Base-by-base conservation (phyloP, 2,329 filamentous ascomycete species). In the Fusarium nurragi region DNA sequence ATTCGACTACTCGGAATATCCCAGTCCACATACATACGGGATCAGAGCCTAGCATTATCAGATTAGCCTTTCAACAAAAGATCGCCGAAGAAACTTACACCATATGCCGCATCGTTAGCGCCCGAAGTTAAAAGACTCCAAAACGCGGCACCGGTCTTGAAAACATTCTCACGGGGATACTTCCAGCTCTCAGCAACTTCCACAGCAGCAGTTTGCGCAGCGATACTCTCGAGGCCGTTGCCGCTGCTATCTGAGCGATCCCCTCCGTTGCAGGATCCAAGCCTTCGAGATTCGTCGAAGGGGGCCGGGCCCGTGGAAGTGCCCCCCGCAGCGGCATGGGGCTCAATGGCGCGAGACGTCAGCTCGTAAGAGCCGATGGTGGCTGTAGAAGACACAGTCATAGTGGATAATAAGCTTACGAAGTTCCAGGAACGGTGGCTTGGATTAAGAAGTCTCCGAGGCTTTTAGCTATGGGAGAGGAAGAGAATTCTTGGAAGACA, bases 121-220 rank as follows among this genome's bases (percentile, higher is more conserved):
- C 87, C 87, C 72, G 86, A 83, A 2, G 86, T 81, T 6, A 86
- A 69, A 59, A 89, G 85, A 8, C 81, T 82, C 77, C 81, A 87
- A 73, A 88, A 88, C 1, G 84, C 82, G 0, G 86, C 80, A 3
- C 78, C 74, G 1, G 86, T 77, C 11, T 82, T 80, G 62, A 77
- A 76, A 4, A 80, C 75, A 56, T 86, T 88, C 2, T 50, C 50
- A 5, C 46, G 64, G 32, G 68, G 68, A 23, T 63, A 41, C 30
- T 65, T 70, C 65, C 65, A 71, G 36, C 50, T 69, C 50, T 71
- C 67, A 14, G 21, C 41, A 14, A 49, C 23, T 4, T 61, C 55
- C 0, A 45, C 49, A 2, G 51, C 41, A n/a, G 40, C 34, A 9
- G 36, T 39, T n/a, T 57, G 59, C 3, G 30, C 47, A 4, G 54